Evolutionary conservation across 2,329 filamentous ascomycete genomes (phyloP), one percentile per base, ranked within the genome.

Genomic region (Cryphonectria parasitica): DNA sequence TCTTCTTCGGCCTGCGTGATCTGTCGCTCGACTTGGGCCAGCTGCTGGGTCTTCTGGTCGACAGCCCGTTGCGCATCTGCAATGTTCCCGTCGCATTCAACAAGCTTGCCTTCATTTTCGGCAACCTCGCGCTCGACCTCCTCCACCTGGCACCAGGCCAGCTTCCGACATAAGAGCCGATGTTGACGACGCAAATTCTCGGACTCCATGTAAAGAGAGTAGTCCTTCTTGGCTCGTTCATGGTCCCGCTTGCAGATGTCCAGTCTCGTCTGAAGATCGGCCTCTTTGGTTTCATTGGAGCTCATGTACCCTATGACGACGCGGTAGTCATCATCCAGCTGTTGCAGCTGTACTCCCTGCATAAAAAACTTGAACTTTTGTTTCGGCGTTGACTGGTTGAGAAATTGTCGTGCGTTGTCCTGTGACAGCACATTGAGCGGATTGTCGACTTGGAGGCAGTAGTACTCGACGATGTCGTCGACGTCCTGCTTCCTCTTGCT

Each of bases 281-380:
- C 82, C 1, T 93, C 82, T 74, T 91, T 92, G 43, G 83, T 84
- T 69, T 91, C 86, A 71, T 91, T 93, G 45, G 88, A 88, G 74
- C 97, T 92, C 28, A 96, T 85, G 3, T 89, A 91, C 74, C 97
- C 91, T 72, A 92, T 90, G 19, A 98, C 89, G 70, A 97, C 84
- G 71, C 90, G 89, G 80, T 99, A 99, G 77, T 99, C 96, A 73
- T 93, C 91, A 78, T 97, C 94, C 13, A 99, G 86, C 75, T 95
- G 91, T 78, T 98, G 94, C 0, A 99, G 87, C 76, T 98, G 95
- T 0, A 97, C 97, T 36, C 96, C 96, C 76, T 95, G 94, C 72
- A 97, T 88, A 78, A 99, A 99, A 77, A 98, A 98, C 75, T 93
- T 96, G 85, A 98, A 99, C 79, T 99, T 99, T 72, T 95, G 90